These are phyloP conservation scores for Backusella parvicylindrica DNA, from an alignment of 192 early-diverging fungal genomes.

Conservation along the genomic window DNA sequence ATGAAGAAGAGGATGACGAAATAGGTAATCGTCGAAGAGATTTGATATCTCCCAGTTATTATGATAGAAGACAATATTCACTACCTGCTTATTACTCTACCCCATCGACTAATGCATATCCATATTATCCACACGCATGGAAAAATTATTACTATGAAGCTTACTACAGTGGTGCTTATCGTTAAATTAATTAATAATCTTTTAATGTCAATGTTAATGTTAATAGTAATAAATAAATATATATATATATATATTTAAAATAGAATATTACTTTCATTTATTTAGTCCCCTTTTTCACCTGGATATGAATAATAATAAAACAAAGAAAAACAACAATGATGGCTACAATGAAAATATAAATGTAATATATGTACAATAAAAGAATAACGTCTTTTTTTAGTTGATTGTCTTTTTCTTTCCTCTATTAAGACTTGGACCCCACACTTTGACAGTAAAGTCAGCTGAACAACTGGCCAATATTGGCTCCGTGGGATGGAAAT, in stretches of 20 bases:
- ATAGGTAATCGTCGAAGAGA: background rate
- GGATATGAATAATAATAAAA: background rate
- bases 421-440: slow-evolving; percentile 47
- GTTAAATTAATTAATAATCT: background rate
- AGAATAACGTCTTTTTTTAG: slow-evolving; percentile 12
- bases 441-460: slow-evolving; percentile 77
- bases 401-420: slow-evolving; percentile 32
- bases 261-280: background rate
- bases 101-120: background rate
- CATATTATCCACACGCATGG: background rate
- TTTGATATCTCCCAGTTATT: background rate
- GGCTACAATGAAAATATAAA: background rate
- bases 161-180: background rate
- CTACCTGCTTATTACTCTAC: background rate
- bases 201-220: background rate
- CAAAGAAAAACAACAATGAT: background rate
- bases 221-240: background rate
- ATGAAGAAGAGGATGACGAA: background rate
- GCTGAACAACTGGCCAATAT: slow-evolving; percentile 82
- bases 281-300: background rate
- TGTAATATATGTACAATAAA: slow-evolving; percentile 9
- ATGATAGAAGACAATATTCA: background rate
- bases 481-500: slow-evolving; percentile 87
- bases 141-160: background rate
- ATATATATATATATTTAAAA: background rate